Conservation (phyloP, 2,329 filamentous ascomycete species). For the Microdochium paspali region DNA sequence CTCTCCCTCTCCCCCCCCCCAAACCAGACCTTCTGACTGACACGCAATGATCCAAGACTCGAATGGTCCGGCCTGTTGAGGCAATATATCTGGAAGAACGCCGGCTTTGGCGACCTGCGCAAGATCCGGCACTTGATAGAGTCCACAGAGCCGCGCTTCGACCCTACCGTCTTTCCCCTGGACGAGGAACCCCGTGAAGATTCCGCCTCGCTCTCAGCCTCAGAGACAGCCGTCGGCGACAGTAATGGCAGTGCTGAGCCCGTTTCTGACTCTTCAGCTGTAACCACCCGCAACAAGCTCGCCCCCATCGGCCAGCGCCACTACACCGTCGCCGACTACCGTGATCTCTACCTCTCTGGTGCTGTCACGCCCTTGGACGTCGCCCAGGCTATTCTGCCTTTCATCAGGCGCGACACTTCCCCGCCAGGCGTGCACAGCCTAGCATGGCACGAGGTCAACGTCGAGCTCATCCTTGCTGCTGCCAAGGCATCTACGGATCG, state of each 20-base stretch:
- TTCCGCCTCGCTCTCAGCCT: too few species aligned
- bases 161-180: conserved; percentile 33
- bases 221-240: too few species aligned
- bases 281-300: too few species aligned
- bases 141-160: conserved; percentile 36
- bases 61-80: conserved; percentile 51
- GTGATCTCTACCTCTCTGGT: conserved; percentile 31
- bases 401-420: conserved; percentile 29
- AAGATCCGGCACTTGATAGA: conserved; percentile 41
- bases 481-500: conserved; percentile 33
- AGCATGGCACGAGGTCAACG: conserved; percentile 34
- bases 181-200: conserved; percentile 20
- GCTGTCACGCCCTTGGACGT: conserved; percentile 36
- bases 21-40: too few species aligned
- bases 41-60: conserved; percentile 40
- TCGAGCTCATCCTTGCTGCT: conserved; percentile 28
- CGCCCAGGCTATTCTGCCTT: conserved; percentile 30
- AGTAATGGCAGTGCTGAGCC: neutral
- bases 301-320: neutral
- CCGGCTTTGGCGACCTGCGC: conserved; percentile 40
- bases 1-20: too few species aligned
- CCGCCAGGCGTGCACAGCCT: conserved; percentile 28
- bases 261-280: too few species aligned
- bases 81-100: conserved; percentile 60
- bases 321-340: conserved; percentile 29